Evolutionary conservation across 139 green algal species (phyloP).

Genomic region (Chlorella sp.): DNA sequence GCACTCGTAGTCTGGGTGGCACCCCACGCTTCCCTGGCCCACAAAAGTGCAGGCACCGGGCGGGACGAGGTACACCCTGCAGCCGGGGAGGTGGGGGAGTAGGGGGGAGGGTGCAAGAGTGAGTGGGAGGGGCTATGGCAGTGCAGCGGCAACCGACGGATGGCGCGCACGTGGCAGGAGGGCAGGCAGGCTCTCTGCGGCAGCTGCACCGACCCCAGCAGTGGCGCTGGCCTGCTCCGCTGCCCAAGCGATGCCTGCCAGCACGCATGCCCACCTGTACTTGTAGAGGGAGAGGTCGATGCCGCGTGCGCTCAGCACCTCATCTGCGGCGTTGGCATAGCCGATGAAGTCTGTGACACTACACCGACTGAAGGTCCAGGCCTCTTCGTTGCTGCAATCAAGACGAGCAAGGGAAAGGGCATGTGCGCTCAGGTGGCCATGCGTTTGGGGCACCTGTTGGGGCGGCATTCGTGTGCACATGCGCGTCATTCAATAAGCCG

Average conservation of each 20-base stretch:
- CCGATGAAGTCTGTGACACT: constrained; percentile 19
- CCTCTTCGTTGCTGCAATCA: neutral
- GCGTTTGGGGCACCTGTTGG: neutral
- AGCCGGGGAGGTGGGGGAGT: neutral
- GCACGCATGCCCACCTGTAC: neutral
- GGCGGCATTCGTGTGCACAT: neutral
- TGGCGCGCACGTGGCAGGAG: too few species aligned
- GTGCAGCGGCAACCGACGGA: neutral
- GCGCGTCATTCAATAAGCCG: too few species aligned
- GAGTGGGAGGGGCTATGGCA: neutral
- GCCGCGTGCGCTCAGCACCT: neutral
- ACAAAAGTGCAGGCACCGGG: neutral
- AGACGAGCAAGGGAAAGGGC: neutral
- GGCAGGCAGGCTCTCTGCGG: too few species aligned
- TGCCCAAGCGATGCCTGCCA: neutral
- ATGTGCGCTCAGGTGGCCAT: too few species aligned
- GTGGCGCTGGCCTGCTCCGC: neutral
- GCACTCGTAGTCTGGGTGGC: neutral
- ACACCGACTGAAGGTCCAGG: constrained; percentile 16
- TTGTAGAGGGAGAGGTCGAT: constrained; percentile 13
- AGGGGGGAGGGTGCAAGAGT: neutral
- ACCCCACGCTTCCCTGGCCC: neutral
- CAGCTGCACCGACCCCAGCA: neutral
- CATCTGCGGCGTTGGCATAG: neutral
- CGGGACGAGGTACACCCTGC: constrained; percentile 24